phyloP scores from a whole-genome alignment of 208 protist genomes.

The Crithidia bombi region DNA sequence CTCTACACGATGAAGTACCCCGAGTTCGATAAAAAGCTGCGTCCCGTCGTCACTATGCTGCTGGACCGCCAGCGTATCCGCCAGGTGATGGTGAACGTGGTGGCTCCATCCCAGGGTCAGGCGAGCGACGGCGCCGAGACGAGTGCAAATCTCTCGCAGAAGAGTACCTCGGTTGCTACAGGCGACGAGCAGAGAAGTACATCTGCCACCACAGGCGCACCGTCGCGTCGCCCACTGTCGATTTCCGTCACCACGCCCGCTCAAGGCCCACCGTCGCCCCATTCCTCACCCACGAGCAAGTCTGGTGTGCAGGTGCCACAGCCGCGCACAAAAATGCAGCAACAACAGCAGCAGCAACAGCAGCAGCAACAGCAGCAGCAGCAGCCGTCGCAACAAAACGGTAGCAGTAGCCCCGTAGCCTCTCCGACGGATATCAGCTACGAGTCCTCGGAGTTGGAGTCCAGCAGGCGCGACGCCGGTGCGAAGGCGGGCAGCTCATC shows the following conservation, averaged over 20 bases:
- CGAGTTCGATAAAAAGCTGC: slow-evolving; percentile 34
- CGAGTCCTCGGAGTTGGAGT: slow-evolving; percentile 31
- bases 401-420: slow-evolving; percentile 19
- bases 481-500: slow-evolving; percentile 13
- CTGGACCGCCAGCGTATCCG: slow-evolving; percentile 38
- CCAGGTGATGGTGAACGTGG: slow-evolving; percentile 9
- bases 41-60: slow-evolving; percentile 23
- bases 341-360: slow-evolving; percentile 42
- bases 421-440: slow-evolving; percentile 38
- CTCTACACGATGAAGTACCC: slow-evolving; percentile 28
- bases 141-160: neutral
- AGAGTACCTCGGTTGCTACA: neutral
- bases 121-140: slow-evolving; percentile 7
- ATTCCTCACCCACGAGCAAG: slow-evolving; percentile 31
- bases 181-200: neutral
- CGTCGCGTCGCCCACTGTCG: slow-evolving; percentile 9
- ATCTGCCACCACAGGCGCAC: neutral
- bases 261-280: slow-evolving; percentile 21
- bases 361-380: too few relatives aligned
- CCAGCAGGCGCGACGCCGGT: slow-evolving; percentile 23
- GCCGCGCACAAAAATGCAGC: slow-evolving; percentile 65
- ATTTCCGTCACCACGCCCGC: slow-evolving; percentile 5
- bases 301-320: slow-evolving; percentile 59
- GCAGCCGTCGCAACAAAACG: slow-evolving; percentile 26
- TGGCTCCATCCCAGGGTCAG: neutral